Evolutionary conservation across 768 basidiomycete species (phyloP).

Genomic region (Lactifluus rugatus): DNA sequence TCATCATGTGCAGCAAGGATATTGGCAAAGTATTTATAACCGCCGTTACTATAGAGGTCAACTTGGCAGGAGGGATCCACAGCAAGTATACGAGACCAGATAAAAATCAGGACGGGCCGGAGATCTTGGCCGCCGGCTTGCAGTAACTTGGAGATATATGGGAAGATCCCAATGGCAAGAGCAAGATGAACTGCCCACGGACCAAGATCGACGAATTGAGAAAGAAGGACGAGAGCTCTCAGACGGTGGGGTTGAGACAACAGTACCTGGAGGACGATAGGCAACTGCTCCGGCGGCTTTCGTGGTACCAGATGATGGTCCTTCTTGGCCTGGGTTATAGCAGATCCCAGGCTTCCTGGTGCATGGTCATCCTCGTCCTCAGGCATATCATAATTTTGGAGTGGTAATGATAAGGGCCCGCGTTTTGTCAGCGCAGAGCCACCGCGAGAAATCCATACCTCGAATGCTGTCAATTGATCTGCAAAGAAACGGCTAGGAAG

Average conservation of each 20-base stretch:
- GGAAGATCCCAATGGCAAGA: slow-evolving; percentile 94
- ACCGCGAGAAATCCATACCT: slow-evolving; percentile 95
- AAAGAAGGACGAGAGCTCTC: slow-evolving; percentile 88
- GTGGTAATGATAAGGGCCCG: slow-evolving; percentile 65
- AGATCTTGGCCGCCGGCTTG: slow-evolving; percentile 92
- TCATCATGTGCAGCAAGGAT: slow-evolving; percentile 65
- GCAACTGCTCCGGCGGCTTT: slow-evolving; percentile 93
- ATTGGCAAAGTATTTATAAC: slow-evolving; percentile 79
- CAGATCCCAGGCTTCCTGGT: slow-evolving; percentile 3
- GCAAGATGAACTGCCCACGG: slow-evolving; percentile 98
- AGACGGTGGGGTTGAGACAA: slow-evolving; percentile 94
- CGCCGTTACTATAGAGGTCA: slow-evolving; percentile 75
- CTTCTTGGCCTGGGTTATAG: slow-evolving; percentile 10
- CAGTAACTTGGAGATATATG: slow-evolving; percentile 92
- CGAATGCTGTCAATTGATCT: slow-evolving; percentile 93
- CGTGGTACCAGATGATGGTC: slow-evolving; percentile 60
- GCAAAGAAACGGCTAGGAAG: slow-evolving; percentile 87
- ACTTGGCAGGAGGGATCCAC: slow-evolving; percentile 91
- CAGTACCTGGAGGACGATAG: slow-evolving; percentile 94
- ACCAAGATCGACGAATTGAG: slow-evolving; percentile 95
- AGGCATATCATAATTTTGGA: slow-evolving; percentile 28
- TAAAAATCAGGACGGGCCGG: slow-evolving; percentile 96
- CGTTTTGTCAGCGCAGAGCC: slow-evolving; percentile 73
- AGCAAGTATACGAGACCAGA: slow-evolving; percentile 96
- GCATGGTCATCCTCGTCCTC: slow-evolving; percentile 27